phyloP scores from a whole-genome alignment of 2,329 filamentous ascomycete species.

The Sporothrix pallida region DNA sequence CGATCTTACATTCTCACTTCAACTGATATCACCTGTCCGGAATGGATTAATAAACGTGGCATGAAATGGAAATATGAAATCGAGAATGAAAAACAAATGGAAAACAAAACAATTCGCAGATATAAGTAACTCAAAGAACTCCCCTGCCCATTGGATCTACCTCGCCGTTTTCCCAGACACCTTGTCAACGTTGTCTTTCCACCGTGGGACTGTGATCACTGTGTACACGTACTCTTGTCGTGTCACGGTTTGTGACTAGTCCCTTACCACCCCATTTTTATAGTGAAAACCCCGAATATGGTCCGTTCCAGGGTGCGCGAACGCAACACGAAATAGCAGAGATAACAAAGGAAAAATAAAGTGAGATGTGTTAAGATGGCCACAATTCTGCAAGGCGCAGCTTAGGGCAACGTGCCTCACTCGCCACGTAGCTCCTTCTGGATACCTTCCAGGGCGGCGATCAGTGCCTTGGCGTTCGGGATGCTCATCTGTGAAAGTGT shows the following conservation, averaged over 20 bases:
- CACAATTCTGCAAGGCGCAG: background rate
- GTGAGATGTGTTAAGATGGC: background rate
- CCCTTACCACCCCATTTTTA: background rate
- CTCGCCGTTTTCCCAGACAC: conserved; percentile 15
- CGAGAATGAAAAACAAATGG: background rate
- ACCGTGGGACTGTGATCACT: too few relatives aligned
- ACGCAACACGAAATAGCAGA: background rate
- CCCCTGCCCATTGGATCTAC: conserved; percentile 20
- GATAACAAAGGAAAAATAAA: background rate
- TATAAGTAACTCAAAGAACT: conserved; percentile 17
- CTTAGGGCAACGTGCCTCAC: conserved; percentile 35
- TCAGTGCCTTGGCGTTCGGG: conserved; percentile 59
- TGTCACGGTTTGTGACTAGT: background rate
- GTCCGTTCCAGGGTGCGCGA: background rate
- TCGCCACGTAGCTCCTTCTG: conserved; percentile 55
- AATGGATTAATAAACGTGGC: background rate
- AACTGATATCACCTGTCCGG: background rate
- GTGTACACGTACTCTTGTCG: too few relatives aligned
- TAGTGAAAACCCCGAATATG: background rate
- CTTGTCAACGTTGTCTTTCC: conserved; percentile 5
- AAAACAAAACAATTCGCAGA: background rate
- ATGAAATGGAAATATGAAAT: background rate
- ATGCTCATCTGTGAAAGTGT: conserved; percentile 54
- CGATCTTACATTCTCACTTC: background rate
- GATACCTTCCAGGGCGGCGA: conserved; percentile 56